Percentiles rank a stretch among this genome's conserved stretches.
Evolutionary conservation across 768 basidiomycete species (phyloP).

Genomic region (Chlorophyllum brunneum): DNA sequence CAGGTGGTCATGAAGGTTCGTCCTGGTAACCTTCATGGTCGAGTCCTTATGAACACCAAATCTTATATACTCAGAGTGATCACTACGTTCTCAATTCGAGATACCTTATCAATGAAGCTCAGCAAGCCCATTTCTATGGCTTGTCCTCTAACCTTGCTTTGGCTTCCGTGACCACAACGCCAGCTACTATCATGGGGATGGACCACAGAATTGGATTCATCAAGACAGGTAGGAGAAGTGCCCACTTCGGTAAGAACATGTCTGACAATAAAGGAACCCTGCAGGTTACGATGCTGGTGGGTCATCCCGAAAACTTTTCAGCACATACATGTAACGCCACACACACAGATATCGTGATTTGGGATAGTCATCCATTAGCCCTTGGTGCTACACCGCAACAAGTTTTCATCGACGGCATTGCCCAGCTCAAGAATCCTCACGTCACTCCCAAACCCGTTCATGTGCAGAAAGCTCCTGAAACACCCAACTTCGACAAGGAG

Average conservation of each 20-base stretch:
- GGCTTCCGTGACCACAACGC: conserved; percentile 64
- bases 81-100: conserved; percentile 63
- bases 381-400: conserved; percentile 78
- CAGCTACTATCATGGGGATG: conserved; percentile 67
- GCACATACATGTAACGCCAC: neutral
- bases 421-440: conserved; percentile 52
- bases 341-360: conserved; percentile 56
- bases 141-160: conserved; percentile 62
- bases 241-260: neutral
- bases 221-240: conserved; percentile 38
- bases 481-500: conserved; percentile 61
- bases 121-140: conserved; percentile 74
- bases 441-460: conserved; percentile 45
- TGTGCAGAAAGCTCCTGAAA: conserved; percentile 50
- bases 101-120: conserved; percentile 72
- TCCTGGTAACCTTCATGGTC: neutral
- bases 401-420: conserved; percentile 82
- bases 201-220: conserved; percentile 75
- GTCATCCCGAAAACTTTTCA: neutral
- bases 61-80: conserved; percentile 43
- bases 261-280: neutral
- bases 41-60: neutral
- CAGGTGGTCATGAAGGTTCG: conserved; percentile 70
- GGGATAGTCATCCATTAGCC: conserved; percentile 75
- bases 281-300: conserved; percentile 67